Conservation (phyloP, 768 basidiomycete species). For the Pleurotus sapidus region DNA sequence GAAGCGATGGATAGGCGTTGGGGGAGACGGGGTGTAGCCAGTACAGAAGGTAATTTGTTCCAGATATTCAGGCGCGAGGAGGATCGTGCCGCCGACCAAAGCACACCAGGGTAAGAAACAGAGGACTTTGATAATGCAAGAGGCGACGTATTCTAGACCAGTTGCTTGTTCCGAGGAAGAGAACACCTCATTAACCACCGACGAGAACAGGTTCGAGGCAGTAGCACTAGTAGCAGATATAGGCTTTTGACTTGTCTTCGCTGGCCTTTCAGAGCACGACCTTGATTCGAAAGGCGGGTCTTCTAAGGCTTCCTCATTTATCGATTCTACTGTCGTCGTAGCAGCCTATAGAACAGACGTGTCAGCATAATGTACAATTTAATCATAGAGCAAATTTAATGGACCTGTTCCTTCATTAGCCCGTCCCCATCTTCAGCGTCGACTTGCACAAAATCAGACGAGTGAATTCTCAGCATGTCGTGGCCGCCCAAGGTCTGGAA, state of each 20-base stretch:
- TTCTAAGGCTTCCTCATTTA: no score
- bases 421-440: no score
- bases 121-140: slow-evolving; percentile 20
- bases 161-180: slow-evolving; percentile 7
- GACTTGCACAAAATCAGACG: neutral
- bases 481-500: neutral
- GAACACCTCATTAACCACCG: neutral
- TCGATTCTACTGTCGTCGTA: no score
- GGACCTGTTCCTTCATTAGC: no score
- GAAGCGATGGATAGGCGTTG: slow-evolving; percentile 33
- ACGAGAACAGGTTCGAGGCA: neutral
- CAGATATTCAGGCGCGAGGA: slow-evolving; percentile 33
- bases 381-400: no score
- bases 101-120: slow-evolving; percentile 45
- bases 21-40: slow-evolving; percentile 24
- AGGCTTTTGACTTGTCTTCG: neutral
- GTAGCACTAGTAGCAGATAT: neutral
- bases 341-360: no score
- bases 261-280: no score
- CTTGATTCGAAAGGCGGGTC: no score
- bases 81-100: slow-evolving; percentile 38
- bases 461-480: neutral
- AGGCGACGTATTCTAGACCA: slow-evolving; percentile 11
- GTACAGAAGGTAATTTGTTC: slow-evolving; percentile 31
- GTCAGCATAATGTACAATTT: no score